Conservation (phyloP, 371 early-diverging fungal genomes). For the Sporodiniella umbellata region DNA sequence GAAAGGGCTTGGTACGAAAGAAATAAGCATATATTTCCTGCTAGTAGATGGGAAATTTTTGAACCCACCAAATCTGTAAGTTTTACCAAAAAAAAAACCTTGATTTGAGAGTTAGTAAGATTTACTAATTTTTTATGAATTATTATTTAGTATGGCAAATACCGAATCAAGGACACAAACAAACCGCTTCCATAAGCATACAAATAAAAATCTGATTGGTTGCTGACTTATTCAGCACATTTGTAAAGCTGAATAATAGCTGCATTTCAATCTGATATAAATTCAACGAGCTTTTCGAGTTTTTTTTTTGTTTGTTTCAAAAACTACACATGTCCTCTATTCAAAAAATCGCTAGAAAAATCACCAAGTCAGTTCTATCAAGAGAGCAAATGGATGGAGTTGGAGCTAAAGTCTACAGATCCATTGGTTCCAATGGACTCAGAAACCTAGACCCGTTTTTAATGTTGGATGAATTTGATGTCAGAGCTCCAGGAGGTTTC, state of each 20-base stretch:
- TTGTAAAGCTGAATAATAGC: not conserved
- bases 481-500: constrained; percentile 54
- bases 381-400: constrained; percentile 19
- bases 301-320: not conserved
- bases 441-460: constrained; percentile 81
- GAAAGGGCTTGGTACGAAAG: constrained; percentile 93
- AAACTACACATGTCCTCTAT: not conserved
- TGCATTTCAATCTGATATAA: not conserved
- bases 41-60: constrained; percentile 92
- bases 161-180: constrained; percentile 31
- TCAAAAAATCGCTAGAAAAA: constrained; percentile 10
- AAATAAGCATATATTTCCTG: constrained; percentile 96
- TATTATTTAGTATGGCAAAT: constrained; percentile 70
- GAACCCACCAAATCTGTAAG: constrained; percentile 80
- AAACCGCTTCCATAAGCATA: not conserved
- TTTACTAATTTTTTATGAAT: constrained; percentile 1
- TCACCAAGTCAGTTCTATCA: constrained; percentile 13
- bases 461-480: constrained; percentile 76
- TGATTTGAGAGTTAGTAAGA: not conserved
- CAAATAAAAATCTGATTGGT: not conserved
- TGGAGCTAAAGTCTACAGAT: constrained; percentile 58
- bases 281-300: not conserved
- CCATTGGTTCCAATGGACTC: constrained; percentile 63
- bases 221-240: not conserved
- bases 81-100: too few species aligned